phyloP scores from a whole-genome alignment of 441 rosid species.

The Aquilaria agallochum region DNA sequence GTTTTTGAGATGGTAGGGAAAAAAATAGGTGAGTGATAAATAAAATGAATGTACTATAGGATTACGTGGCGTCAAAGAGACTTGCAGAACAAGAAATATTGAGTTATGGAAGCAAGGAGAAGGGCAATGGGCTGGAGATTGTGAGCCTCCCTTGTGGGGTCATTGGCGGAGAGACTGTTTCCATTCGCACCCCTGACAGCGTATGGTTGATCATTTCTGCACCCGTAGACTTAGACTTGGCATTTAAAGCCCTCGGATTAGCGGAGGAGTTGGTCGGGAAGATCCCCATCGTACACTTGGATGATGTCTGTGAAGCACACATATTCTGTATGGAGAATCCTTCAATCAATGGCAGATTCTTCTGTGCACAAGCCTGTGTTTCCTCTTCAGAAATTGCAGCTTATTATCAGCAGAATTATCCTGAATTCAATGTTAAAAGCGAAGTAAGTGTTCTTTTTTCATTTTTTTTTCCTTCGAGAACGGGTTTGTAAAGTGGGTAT shows the following conservation, averaged over 20 bases:
- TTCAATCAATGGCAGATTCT: constrained; percentile 28
- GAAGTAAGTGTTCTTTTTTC: constrained; percentile 15
- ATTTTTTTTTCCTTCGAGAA: neutral
- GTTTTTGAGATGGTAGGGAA: too few species aligned
- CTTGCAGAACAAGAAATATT: constrained; percentile 21
- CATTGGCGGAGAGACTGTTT: constrained; percentile 24
- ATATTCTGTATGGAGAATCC: constrained; percentile 28
- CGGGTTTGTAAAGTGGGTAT: neutral
- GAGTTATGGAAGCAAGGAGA: constrained; percentile 6
- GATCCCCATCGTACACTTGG: constrained; percentile 30
- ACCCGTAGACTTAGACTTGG: neutral
- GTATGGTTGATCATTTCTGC: constrained; percentile 9
- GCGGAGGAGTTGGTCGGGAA: constrained; percentile 21
- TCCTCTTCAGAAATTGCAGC: constrained; percentile 15
- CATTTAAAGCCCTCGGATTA: constrained; percentile 5
- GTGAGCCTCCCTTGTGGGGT: constrained; percentile 20
- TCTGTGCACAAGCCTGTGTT: constrained; percentile 13
- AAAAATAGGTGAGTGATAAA: too few species aligned
- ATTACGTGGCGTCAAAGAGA: constrained; percentile 22
- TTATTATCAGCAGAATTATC: constrained; percentile 14
- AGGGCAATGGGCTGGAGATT: constrained; percentile 15
- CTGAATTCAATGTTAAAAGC: constrained; percentile 13
- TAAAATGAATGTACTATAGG: constrained; percentile 5
- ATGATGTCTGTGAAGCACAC: constrained; percentile 30
- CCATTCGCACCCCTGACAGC: constrained; percentile 1